Percentiles rank a stretch among this genome's conserved stretches.
These are phyloP conservation scores for Lotus japonicus DNA, from an alignment of 306 rosid species.

Conservation along the genomic window DNA sequence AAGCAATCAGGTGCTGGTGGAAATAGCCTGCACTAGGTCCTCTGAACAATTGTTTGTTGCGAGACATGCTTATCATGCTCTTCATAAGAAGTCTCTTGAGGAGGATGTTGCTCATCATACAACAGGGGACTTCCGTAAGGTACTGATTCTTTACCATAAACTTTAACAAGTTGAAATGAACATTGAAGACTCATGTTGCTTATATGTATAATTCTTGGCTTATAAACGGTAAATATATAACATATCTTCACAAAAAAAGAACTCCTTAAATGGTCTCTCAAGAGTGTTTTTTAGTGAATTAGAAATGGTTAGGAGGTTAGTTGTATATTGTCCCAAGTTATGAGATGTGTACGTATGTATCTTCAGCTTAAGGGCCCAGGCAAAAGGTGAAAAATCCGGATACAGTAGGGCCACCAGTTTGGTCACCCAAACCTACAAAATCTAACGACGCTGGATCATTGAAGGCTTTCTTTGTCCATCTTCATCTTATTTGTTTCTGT, in stretches of 20 bases:
- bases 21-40: slow-evolving; percentile 52
- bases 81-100: slow-evolving; percentile 53
- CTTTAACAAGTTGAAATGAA: no score
- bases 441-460: not conserved
- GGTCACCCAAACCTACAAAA: not conserved
- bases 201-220: not conserved
- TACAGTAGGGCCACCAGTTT: slow-evolving; percentile 11
- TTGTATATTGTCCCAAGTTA: slow-evolving; percentile 56
- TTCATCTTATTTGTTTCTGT: not conserved
- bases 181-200: no score
- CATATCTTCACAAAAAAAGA: not conserved
- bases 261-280: not conserved
- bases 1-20: slow-evolving; percentile 50
- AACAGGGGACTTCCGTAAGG: slow-evolving; percentile 54
- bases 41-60: slow-evolving; percentile 41
- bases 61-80: slow-evolving; percentile 52
- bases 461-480: not conserved
- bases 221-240: not conserved
- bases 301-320: not conserved
- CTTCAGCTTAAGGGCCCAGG: not conserved
- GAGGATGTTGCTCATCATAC: slow-evolving; percentile 66
- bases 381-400: slow-evolving; percentile 24
- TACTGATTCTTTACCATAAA: no score
- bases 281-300: not conserved
- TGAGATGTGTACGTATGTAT: slow-evolving; percentile 44